Percentiles rank a stretch among this genome's conserved stretches.
Evolutionary conservation across 148 eudicot species (phyloP).

Genomic region (Amaranthus hypochondriacus): DNA sequence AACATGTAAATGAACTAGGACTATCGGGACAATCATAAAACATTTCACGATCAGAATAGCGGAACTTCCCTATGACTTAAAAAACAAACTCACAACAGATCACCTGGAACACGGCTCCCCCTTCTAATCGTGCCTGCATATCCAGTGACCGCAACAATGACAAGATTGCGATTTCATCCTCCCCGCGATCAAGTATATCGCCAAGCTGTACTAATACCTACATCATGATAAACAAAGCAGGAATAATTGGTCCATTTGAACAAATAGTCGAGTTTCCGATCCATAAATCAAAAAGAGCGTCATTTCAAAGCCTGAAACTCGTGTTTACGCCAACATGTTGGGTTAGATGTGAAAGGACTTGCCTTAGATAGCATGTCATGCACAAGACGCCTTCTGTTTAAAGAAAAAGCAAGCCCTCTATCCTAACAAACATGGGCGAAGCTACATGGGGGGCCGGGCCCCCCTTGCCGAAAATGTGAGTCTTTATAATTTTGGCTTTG

Average conservation of each 20-base stretch:
- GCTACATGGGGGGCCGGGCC: no score
- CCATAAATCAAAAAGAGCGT: background rate
- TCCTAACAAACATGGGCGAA: no score
- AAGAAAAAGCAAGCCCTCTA: no score
- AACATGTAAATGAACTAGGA: background rate
- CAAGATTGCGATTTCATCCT: conserved; percentile 90
- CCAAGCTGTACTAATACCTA: conserved; percentile 94
- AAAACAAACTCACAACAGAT: conserved; percentile 8
- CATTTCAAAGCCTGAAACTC: background rate
- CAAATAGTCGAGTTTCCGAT: background rate
- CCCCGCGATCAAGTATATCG: conserved; percentile 93
- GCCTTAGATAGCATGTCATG: background rate
- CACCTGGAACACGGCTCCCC: conserved; percentile 97
- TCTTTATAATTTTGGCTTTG: no score
- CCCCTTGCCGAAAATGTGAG: no score
- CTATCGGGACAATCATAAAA: background rate
- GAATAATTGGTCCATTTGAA: background rate
- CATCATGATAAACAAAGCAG: conserved; percentile 9
- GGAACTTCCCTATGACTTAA: background rate
- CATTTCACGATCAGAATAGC: background rate
- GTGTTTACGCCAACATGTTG: background rate
- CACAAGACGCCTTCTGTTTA: no score
- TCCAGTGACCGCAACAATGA: conserved; percentile 77
- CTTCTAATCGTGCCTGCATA: conserved; percentile 73
- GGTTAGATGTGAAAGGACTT: background rate